A percentile compares a stretch with the other conserved stretches of the same genome.
Evolutionary conservation across 306 rosid species (phyloP).

Genomic region (Malus sieversii): DNA sequence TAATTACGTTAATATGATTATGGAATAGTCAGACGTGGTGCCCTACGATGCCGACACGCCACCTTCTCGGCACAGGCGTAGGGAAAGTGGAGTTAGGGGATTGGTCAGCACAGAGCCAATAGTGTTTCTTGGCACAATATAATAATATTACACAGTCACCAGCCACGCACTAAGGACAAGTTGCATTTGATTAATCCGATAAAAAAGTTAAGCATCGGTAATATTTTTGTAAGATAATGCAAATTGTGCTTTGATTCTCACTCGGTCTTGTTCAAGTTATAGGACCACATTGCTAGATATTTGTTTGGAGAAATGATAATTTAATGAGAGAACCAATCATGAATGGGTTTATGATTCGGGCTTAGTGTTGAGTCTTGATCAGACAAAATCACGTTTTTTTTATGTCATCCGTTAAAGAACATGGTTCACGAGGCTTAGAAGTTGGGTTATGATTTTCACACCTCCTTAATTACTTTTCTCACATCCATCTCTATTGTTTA

Average conservation of each 20-base stretch:
- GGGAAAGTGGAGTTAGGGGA: neutral
- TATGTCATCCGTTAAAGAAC: too few relatives aligned
- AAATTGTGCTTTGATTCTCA: neutral
- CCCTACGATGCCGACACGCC: neutral
- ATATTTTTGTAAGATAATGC: neutral
- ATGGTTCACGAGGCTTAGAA: too few relatives aligned
- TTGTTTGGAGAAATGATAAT: neutral
- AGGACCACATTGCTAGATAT: neutral
- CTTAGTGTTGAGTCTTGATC: neutral
- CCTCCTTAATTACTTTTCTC: too few relatives aligned
- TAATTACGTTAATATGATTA: neutral
- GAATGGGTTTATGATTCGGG: neutral
- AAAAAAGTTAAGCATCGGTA: neutral
- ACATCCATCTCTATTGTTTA: too few relatives aligned
- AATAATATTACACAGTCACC: neutral
- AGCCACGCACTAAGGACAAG: neutral
- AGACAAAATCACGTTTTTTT: too few relatives aligned
- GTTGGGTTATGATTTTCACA: too few relatives aligned
- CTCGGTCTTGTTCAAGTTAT: neutral
- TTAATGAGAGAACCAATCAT: neutral
- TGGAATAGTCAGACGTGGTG: neutral
- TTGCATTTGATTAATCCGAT: neutral
- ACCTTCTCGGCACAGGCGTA: neutral
- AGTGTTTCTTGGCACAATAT: neutral
- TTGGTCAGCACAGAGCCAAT: neutral